These are phyloP conservation scores for Moringa oleifera DNA, from an alignment of 345 rosid species.

Conservation along the genomic window DNA sequence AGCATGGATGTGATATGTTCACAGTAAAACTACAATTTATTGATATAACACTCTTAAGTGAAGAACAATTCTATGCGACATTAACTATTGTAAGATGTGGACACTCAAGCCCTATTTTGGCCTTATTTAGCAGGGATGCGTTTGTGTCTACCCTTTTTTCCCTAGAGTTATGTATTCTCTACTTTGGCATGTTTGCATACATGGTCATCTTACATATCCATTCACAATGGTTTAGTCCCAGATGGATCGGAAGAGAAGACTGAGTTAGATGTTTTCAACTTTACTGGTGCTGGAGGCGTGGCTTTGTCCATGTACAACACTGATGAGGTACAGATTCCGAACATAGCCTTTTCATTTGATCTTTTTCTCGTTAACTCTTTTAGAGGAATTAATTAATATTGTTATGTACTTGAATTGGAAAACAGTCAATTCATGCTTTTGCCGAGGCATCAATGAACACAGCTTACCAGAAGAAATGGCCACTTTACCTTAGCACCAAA, in stretches of 20 bases:
- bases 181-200: background rate
- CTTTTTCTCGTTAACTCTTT: conserved; percentile 5
- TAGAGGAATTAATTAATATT: conserved; percentile 12
- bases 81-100: too few relatives aligned
- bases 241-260: conserved; percentile 52
- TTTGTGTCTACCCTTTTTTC: too few relatives aligned
- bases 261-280: conserved; percentile 70
- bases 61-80: too few relatives aligned
- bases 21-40: too few relatives aligned
- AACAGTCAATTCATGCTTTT: conserved; percentile 77
- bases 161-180: too few relatives aligned
- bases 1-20: too few relatives aligned
- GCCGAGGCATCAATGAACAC: conserved; percentile 88
- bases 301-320: conserved; percentile 91
- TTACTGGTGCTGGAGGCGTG: conserved; percentile 81
- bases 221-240: conserved; percentile 44
- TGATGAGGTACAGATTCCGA: conserved; percentile 59
- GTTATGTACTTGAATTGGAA: conserved; percentile 7
- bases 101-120: too few relatives aligned
- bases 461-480: conserved; percentile 90
- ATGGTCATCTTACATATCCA: conserved; percentile 4
- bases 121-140: too few relatives aligned
- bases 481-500: conserved; percentile 94
- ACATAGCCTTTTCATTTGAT: background rate
- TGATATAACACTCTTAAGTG: too few relatives aligned